phyloP scores from a whole-genome alignment of 2,329 filamentous ascomycete species.

The Fusarium temperatum region DNA sequence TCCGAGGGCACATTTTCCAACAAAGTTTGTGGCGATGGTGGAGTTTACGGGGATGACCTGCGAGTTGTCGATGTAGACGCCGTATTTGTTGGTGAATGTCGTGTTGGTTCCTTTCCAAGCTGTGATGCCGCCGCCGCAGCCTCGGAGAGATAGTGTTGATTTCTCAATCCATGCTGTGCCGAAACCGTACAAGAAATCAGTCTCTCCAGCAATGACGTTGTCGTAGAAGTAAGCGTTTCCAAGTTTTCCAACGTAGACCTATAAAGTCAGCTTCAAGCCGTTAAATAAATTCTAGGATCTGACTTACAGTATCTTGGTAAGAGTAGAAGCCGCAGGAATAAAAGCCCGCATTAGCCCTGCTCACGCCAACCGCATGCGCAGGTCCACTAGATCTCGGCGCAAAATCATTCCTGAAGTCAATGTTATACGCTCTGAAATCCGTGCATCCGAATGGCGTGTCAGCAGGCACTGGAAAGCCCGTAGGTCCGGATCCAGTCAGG shows the following conservation, averaged over 20 bases:
- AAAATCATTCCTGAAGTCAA: conserved; percentile 71
- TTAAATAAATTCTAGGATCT: fast-evolving
- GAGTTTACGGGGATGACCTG: conserved; percentile 64
- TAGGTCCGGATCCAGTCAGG: conserved; percentile 68
- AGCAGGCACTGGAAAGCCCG: conserved; percentile 67
- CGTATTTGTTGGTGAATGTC: conserved; percentile 72
- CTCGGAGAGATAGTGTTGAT: conserved; percentile 63
- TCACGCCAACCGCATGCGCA: conserved; percentile 67
- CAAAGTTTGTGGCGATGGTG: conserved; percentile 47
- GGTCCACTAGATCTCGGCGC: conserved; percentile 62
- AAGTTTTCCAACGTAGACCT: conserved; percentile 72
- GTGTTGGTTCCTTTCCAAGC: conserved; percentile 74
- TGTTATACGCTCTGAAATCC: conserved; percentile 73
- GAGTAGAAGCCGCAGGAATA: conserved; percentile 73
- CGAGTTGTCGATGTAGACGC: conserved; percentile 69
- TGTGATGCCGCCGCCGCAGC: conserved; percentile 72
- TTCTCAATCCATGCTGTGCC: conserved; percentile 69
- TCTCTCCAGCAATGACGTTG: conserved; percentile 69
- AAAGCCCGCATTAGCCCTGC: conserved; percentile 72
- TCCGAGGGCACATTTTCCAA: conserved; percentile 64
- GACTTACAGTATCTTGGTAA: conserved; percentile 70
- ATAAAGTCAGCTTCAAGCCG: fast-evolving
- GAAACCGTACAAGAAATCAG: conserved; percentile 75
- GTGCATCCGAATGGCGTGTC: conserved; percentile 70
- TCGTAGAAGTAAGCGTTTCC: conserved; percentile 72